Evolutionary conservation across 305 asterid genomes (phyloP).

Genomic region (Solanum hybrid): DNA sequence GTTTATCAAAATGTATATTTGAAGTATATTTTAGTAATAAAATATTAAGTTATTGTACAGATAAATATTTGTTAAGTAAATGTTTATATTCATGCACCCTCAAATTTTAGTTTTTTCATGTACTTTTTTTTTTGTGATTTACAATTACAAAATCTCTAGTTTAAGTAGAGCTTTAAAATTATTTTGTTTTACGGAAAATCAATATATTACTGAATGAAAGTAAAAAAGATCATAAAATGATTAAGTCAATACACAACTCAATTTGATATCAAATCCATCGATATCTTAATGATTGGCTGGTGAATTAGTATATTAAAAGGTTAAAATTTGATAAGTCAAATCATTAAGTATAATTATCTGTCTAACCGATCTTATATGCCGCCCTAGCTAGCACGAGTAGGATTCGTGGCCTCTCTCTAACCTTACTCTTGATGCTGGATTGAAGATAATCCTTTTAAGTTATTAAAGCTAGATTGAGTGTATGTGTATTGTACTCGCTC

Average conservation of each 20-base stretch:
- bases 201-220: neutral
- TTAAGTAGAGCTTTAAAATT: neutral
- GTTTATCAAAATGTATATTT: neutral
- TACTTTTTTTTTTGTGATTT: neutral
- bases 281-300: neutral
- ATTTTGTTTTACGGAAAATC: too few species aligned
- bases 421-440: neutral
- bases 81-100: neutral
- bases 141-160: neutral
- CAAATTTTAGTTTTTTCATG: too few species aligned
- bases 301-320: neutral
- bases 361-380: neutral
- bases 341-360: too few species aligned
- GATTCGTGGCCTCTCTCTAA: neutral
- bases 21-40: neutral
- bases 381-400: neutral
- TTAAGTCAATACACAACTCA: neutral
- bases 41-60: neutral
- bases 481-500: neutral
- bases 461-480: neutral
- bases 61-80: neutral
- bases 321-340: neutral
- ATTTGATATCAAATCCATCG: neutral
- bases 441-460: neutral
- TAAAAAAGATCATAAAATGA: neutral